A percentile compares a stretch with the other conserved stretches of the same genome.
Evolutionary conservation across 257 asterid species (phyloP).

Genomic region (Echium plantagineum): DNA sequence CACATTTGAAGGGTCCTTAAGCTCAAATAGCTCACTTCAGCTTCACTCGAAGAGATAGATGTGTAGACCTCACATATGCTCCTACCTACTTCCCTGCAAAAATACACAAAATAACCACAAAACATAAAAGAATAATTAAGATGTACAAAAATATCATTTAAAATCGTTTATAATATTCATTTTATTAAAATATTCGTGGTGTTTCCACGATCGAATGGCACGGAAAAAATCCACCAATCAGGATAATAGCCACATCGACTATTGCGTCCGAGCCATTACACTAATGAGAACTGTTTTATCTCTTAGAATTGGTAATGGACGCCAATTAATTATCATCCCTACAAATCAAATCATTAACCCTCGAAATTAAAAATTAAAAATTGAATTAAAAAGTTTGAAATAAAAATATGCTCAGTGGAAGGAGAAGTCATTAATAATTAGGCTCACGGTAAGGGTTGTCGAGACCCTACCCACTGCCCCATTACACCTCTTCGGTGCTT

Average conservation of each 20-base stretch:
- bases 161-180: no score
- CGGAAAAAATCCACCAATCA: conserved; percentile 31
- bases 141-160: no score
- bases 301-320: conserved; percentile 87
- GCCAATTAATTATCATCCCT: no score
- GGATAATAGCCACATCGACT: conserved; percentile 52
- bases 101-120: no score
- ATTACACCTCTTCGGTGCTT: conserved; percentile 21
- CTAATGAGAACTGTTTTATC: conserved; percentile 41
- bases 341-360: no score
- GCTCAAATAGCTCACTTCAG: no score
- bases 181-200: conserved; percentile 42
- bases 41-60: no score
- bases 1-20: no score
- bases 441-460: conserved; percentile 36
- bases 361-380: no score
- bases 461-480: conserved; percentile 35
- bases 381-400: not conserved
- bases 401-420: conserved; percentile 39
- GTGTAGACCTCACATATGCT: no score
- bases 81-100: no score
- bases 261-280: conserved; percentile 78
- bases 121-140: no score
- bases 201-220: conserved; percentile 74
- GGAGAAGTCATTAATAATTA: conserved; percentile 37